Base-by-base conservation (phyloP, 2,329 filamentous ascomycete species). In the Scytalidium sp. region DNA sequence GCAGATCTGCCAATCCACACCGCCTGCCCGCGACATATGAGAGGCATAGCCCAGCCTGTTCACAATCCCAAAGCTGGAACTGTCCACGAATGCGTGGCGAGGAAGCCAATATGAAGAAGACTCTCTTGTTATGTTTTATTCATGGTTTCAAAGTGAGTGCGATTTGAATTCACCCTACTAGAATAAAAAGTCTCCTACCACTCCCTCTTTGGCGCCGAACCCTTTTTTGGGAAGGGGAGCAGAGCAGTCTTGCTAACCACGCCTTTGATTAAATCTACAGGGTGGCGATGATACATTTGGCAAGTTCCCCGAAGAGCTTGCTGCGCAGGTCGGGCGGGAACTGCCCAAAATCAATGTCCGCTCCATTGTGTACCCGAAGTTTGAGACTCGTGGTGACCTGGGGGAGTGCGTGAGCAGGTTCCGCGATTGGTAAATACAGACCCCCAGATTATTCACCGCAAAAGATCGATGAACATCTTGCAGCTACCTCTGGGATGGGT, bases 221-320 rank as follows among this genome's bases (percentile, higher is more conserved):
- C 40, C 40, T 51, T 62, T 40, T 51, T 43, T n/a, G n/a, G n/a
- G n/a, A n/a, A n/a, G n/a, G n/a, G n/a, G n/a, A n/a, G n/a, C n/a
- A n/a, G n/a, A n/a, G n/a, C n/a, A n/a, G n/a, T n/a, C n/a, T n/a
- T n/a, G n/a, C n/a, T n/a, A n/a, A n/a, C n/a, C n/a, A 29, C 13
- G 25, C 25, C 25, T 7, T 29, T 29, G 7, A 15, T 36, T 15
- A 36, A 5, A 36, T 10, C 23, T 47, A 13, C 57, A 88, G 84
- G 89, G 89, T 61, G 85, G 80, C 67, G 88, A 92, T 60, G 75
- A 85, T 65, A 94, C 89, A 50, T 94, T 94, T 69, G 83, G 84
- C 45, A 72, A 77, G 46, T 93, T 93, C 66, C 85, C 88, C n/a
- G 77, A 83, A 55, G 81, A 92, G 64, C 75, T 94, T 41, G 79